Evolutionary conservation across 306 rosid genomes (phyloP).

Genomic region (Lathyrus tuberosus): DNA sequence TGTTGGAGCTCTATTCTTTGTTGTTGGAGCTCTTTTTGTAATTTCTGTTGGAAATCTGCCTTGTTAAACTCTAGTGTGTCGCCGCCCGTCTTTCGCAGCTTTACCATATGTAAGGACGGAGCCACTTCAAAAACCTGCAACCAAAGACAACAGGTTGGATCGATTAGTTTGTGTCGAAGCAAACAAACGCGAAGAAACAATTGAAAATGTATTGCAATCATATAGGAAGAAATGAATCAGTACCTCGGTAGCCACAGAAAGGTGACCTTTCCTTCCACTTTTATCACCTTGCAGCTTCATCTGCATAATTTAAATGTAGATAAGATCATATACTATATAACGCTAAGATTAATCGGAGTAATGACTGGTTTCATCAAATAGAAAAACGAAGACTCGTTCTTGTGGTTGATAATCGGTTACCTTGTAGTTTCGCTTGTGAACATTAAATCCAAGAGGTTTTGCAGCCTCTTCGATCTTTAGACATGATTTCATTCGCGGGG

Average conservation of each 20-base stretch:
- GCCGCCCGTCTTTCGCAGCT: conserved; percentile 89
- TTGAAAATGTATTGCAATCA: conserved; percentile 4
- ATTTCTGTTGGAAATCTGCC: too few species aligned
- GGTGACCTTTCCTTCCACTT: conserved; percentile 93
- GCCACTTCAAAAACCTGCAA: conserved; percentile 58
- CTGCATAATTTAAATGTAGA: conserved; percentile 50
- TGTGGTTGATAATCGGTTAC: too few species aligned
- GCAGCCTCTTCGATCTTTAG: too few species aligned
- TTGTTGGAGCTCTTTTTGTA: too few species aligned
- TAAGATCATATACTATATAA: too few species aligned
- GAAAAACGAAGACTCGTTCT: too few species aligned
- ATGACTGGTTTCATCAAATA: too few species aligned
- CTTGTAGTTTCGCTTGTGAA: conserved; percentile 81
- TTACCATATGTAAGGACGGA: conserved; percentile 62
- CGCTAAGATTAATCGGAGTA: too few species aligned
- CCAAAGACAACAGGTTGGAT: conserved; percentile 36
- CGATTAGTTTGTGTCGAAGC: conserved; percentile 1
- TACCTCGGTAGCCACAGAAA: conserved; percentile 94
- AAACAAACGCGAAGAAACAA: conserved; percentile 25
- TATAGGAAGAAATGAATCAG: conserved; percentile 18
- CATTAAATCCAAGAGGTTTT: too few species aligned
- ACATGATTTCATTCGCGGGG: too few species aligned
- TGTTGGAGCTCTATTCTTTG: too few species aligned
- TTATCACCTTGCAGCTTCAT: conserved; percentile 95
- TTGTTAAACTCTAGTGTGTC: conserved; percentile 97